These are phyloP conservation scores for Alternaria hordeiaustralica DNA, from an alignment of 2,329 filamentous ascomycete genomes.

Conservation along the genomic window DNA sequence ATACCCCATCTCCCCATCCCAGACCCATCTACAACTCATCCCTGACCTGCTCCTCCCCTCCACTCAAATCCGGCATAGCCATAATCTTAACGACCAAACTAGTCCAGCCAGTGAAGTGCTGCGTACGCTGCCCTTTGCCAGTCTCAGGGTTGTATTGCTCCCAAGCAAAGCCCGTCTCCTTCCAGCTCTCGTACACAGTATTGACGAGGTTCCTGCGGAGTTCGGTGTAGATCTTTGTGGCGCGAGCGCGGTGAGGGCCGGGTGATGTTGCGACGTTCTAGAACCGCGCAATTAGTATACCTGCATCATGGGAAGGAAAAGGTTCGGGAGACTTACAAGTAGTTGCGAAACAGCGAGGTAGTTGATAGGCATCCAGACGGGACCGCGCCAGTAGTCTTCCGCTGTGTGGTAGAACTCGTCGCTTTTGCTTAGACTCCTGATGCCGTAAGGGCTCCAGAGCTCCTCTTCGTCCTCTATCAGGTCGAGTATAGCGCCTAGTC, in stretches of 20 bases:
- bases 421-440: constrained; percentile 85
- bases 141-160: constrained; percentile 97
- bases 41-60: constrained; percentile 18
- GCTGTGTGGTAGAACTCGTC: constrained; percentile 84
- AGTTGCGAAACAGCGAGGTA: constrained; percentile 84
- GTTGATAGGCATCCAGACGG: constrained; percentile 97
- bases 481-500: constrained; percentile 76
- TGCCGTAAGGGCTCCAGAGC: constrained; percentile 88
- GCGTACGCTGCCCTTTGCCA: constrained; percentile 89
- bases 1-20: background rate
- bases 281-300: background rate
- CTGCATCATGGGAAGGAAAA: background rate
- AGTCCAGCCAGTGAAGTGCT: constrained; percentile 99
- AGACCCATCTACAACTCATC: constrained; percentile 37
- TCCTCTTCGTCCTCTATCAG: constrained; percentile 81
- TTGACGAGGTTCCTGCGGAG: constrained; percentile 85
- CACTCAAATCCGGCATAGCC: constrained; percentile 78
- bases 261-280: constrained; percentile 68
- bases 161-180: constrained; percentile 94
- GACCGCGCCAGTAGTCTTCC: constrained; percentile 97
- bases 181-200: constrained; percentile 87
- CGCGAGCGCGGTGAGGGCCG: constrained; percentile 72
- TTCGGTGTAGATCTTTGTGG: constrained; percentile 74
- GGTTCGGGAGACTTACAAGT: constrained; percentile 54
- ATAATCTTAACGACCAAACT: constrained; percentile 97